These are phyloP conservation scores for Alternaria incomplexa DNA, from an alignment of 2,329 filamentous ascomycete species.

Conservation along the genomic window DNA sequence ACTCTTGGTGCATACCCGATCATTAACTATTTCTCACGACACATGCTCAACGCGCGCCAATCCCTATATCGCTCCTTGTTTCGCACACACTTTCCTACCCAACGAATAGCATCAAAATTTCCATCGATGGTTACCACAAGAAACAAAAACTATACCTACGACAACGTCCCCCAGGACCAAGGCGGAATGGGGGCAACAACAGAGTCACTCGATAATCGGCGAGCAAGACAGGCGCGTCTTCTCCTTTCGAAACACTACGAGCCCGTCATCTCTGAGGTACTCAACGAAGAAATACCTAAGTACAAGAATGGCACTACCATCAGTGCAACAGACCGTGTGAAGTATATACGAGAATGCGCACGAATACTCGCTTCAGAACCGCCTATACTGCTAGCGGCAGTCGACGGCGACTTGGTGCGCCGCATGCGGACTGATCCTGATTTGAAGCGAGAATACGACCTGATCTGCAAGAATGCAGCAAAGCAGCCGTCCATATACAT, in stretches of 20 bases:
- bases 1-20: background rate
- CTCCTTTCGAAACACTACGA: conserved; percentile 27
- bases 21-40: background rate
- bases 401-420: conserved; percentile 30
- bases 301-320: conserved; percentile 24
- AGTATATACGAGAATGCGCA: conserved; percentile 30
- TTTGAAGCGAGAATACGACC: conserved; percentile 26
- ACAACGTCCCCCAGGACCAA: no score
- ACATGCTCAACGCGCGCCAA: background rate
- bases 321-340: conserved; percentile 11
- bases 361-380: conserved; percentile 38
- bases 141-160: background rate
- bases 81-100: background rate
- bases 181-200: no score
- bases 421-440: conserved; percentile 14
- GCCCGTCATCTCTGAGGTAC: conserved; percentile 30
- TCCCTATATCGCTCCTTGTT: background rate
- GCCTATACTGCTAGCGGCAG: conserved; percentile 28
- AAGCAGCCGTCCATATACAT: conserved; percentile 37
- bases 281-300: conserved; percentile 31
- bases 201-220: conserved; percentile 18
- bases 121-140: conserved; percentile 9
- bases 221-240: conserved; percentile 22
- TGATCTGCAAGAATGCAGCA: background rate
- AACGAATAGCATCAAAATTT: background rate